Percentiles rank a stretch among this genome's conserved stretches.
Evolutionary conservation across 169 alveolate species (phyloP).

Genomic region (Eimeria praecox): DNA sequence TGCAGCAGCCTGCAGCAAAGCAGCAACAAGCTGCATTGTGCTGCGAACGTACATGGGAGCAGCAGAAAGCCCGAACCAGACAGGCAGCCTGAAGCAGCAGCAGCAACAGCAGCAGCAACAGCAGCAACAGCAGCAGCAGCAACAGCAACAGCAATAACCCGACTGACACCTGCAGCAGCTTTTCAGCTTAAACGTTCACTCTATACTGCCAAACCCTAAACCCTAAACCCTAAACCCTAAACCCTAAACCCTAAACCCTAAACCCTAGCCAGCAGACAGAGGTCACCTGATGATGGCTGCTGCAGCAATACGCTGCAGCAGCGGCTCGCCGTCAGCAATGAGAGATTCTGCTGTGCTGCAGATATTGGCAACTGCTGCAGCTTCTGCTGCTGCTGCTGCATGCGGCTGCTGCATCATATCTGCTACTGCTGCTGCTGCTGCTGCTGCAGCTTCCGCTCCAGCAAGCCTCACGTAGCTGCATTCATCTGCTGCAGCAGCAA

Average conservation of each 20-base stretch:
- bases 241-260: background rate
- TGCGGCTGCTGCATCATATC: no score
- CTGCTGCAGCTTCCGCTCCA: conserved; percentile 8
- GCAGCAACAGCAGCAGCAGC: conserved; percentile 5
- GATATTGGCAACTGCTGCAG: background rate
- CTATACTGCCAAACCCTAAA: background rate
- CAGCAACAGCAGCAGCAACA: background rate
- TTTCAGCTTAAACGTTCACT: no score
- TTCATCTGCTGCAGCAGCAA: conserved; percentile 49
- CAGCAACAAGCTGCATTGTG: background rate
- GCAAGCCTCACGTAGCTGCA: conserved; percentile 27
- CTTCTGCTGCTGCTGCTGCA: conserved; percentile 6
- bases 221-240: background rate
- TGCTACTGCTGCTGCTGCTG: conserved; percentile 28
- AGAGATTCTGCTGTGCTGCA: background rate
- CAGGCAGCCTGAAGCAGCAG: conserved; percentile 13
- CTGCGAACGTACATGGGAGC: conserved; percentile 16
- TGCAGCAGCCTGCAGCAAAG: conserved; percentile 37
- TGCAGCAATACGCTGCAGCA: conserved; percentile 34
- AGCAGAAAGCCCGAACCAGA: conserved; percentile 11
- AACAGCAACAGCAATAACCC: background rate
- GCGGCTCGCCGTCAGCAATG: conserved; percentile 18
- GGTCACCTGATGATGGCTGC: conserved; percentile 14
- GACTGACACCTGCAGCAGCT: no score
- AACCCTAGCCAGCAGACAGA: background rate